These are phyloP conservation scores for Puccinia novopanici DNA, from an alignment of 1,284 basidiomycete genomes.

Conservation along the genomic window DNA sequence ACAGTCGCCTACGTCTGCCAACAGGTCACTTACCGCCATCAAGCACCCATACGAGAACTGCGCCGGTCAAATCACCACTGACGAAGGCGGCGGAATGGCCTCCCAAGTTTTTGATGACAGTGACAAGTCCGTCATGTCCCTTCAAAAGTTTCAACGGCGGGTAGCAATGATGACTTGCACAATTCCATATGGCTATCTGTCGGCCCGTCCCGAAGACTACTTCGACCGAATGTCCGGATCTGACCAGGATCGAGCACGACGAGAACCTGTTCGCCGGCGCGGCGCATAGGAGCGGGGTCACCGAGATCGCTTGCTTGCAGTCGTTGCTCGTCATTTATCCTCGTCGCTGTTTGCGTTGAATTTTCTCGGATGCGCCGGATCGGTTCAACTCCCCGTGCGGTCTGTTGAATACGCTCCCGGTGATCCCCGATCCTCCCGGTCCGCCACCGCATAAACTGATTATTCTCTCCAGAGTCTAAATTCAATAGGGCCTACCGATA, in stretches of 20 bases:
- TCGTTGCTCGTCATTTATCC: neutral
- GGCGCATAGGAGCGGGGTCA: constrained; percentile 17
- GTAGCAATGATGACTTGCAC: neutral
- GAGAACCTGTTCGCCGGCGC: constrained; percentile 41
- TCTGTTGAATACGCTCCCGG: too few relatives aligned
- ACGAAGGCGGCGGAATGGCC: neutral
- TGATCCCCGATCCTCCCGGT: too few relatives aligned
- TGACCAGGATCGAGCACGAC: constrained; percentile 28
- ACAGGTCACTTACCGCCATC: constrained; percentile 5
- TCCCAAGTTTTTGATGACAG: constrained; percentile 28
- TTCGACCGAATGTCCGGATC: neutral
- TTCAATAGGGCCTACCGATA: too few relatives aligned
- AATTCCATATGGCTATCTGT: constrained; percentile 41
- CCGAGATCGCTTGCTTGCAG: neutral
- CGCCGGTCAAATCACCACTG: constrained; percentile 36
- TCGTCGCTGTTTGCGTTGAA: neutral
- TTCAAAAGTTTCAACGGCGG: constrained; percentile 23
- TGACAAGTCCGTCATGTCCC: constrained; percentile 26
- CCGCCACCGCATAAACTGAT: too few relatives aligned
- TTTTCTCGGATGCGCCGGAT: too few relatives aligned
- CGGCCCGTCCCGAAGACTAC: constrained; percentile 40
- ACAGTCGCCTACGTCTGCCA: too few relatives aligned
- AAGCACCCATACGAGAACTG: constrained; percentile 23
- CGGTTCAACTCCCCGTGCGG: too few relatives aligned
- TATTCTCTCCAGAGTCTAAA: too few relatives aligned